Evolutionary conservation across 441 rosid genomes (phyloP).

Genomic region (Francoa sonchifolia): DNA sequence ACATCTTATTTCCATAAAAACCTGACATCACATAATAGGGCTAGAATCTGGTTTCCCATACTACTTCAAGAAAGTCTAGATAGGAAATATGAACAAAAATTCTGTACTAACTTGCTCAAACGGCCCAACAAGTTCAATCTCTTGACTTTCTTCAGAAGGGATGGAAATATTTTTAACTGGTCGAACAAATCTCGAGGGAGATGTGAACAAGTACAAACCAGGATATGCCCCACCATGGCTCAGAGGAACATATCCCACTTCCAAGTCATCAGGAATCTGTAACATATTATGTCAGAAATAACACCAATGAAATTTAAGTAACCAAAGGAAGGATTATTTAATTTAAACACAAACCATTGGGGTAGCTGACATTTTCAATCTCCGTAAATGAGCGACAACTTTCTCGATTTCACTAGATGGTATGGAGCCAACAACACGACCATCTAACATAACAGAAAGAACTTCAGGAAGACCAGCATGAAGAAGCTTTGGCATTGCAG

Average conservation of each 20-base stretch:
- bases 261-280: slow-evolving; percentile 90
- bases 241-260: slow-evolving; percentile 89
- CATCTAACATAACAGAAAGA: slow-evolving; percentile 82
- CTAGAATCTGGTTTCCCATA: slow-evolving; percentile 11
- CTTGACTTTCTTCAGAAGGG: slow-evolving; percentile 25
- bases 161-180: slow-evolving; percentile 66
- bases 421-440: slow-evolving; percentile 70
- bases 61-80: slow-evolving; percentile 2
- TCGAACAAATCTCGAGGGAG: slow-evolving; percentile 84
- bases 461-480: slow-evolving; percentile 79
- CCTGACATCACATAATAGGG: slow-evolving; percentile 27
- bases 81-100: slow-evolving; percentile 1
- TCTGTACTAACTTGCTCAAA: slow-evolving; percentile 71
- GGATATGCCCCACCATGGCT: slow-evolving; percentile 91
- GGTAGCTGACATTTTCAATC: slow-evolving; percentile 68
- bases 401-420: slow-evolving; percentile 44
- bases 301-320: slow-evolving; percentile 8
- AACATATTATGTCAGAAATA: slow-evolving; percentile 9
- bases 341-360: slow-evolving; percentile 42
- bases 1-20: slow-evolving; percentile 93
- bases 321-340: slow-evolving; percentile 1
- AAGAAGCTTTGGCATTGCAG: slow-evolving; percentile 72
- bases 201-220: slow-evolving; percentile 72
- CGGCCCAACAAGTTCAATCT: slow-evolving; percentile 81
- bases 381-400: slow-evolving; percentile 68